Percentiles rank a stretch among this genome's conserved stretches.
Conservation (phyloP, 345 rosid genomes). For the Abelmoschus esculentus region DNA sequence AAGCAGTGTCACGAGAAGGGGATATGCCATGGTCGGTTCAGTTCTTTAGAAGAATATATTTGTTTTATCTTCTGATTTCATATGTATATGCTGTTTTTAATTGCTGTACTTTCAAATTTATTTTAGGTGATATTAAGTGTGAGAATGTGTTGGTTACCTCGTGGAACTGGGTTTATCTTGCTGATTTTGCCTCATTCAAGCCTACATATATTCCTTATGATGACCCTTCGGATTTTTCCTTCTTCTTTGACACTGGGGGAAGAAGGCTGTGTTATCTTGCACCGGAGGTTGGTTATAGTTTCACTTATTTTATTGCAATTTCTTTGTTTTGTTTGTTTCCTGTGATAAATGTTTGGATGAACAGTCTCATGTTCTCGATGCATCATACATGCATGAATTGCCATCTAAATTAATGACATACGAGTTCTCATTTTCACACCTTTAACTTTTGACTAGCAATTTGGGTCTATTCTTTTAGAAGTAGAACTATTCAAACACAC, state of each 20-base stretch:
- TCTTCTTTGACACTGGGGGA: slow-evolving; percentile 92
- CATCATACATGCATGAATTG: not conserved
- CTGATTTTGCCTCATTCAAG: slow-evolving; percentile 96
- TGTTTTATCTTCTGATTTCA: not conserved
- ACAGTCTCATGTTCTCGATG: not conserved
- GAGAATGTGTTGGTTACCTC: slow-evolving; percentile 97
- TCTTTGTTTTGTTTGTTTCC: slow-evolving; percentile 1
- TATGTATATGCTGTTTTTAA: not conserved
- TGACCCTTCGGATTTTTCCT: slow-evolving; percentile 97
- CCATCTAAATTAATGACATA: not conserved
- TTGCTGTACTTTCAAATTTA: slow-evolving; percentile 3
- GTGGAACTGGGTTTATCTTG: slow-evolving; percentile 99
- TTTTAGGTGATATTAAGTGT: slow-evolving; percentile 89
- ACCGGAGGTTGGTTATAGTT: slow-evolving; percentile 62
- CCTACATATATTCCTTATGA: slow-evolving; percentile 98
- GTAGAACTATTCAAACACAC: not conserved
- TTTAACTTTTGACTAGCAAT: not conserved
- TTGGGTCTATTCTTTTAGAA: not conserved
- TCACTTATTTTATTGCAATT: slow-evolving; percentile 5
- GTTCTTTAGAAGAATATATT: slow-evolving; percentile 4
- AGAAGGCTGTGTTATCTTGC: slow-evolving; percentile 94
- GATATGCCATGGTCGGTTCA: slow-evolving; percentile 84
- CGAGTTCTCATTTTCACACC: not conserved
- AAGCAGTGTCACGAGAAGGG: slow-evolving; percentile 91
- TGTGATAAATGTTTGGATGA: not conserved